phyloP scores from a whole-genome alignment of 1,284 basidiomycete genomes.

The Meira nashicola region DNA sequence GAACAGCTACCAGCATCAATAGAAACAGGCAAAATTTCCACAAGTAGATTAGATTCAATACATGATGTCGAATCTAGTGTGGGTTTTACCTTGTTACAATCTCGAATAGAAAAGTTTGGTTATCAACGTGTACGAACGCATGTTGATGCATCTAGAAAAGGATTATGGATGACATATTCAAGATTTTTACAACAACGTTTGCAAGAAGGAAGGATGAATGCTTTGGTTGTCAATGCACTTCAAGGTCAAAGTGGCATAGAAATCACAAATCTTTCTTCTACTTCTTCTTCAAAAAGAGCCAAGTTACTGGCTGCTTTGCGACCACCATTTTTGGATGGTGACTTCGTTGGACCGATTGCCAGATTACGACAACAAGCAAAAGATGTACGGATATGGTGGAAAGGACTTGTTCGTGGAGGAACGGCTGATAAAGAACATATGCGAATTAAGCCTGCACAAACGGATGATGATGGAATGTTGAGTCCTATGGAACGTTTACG shows the following conservation, averaged over 20 bases:
- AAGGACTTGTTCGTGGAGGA: constrained; percentile 12
- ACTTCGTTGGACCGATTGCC: constrained; percentile 39
- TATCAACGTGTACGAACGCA: constrained; percentile 48
- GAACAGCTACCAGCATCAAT: constrained; percentile 9
- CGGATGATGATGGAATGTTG: neutral
- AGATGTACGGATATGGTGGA: constrained; percentile 6
- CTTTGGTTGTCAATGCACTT: constrained; percentile 28
- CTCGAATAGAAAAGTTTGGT: constrained; percentile 51
- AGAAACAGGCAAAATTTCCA: neutral
- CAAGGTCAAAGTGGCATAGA: constrained; percentile 5
- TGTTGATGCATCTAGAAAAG: constrained; percentile 32
- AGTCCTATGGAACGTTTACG: constrained; percentile 7
- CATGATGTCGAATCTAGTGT: constrained; percentile 40
- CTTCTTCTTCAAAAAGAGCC: constrained; percentile 22
- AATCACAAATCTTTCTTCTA: no score
- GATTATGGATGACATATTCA: neutral
- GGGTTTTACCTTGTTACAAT: constrained; percentile 33
- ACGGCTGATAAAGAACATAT: neutral
- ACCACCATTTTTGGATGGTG: constrained; percentile 49
- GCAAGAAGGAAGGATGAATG: constrained; percentile 17
- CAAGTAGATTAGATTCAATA: constrained; percentile 1
- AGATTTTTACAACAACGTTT: constrained; percentile 1
- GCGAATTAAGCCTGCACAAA: neutral
- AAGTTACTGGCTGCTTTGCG: constrained; percentile 42
- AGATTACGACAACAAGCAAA: constrained; percentile 19